Evolutionary conservation across 257 asterid genomes (phyloP).

Genomic region (Solanum neorickii): DNA sequence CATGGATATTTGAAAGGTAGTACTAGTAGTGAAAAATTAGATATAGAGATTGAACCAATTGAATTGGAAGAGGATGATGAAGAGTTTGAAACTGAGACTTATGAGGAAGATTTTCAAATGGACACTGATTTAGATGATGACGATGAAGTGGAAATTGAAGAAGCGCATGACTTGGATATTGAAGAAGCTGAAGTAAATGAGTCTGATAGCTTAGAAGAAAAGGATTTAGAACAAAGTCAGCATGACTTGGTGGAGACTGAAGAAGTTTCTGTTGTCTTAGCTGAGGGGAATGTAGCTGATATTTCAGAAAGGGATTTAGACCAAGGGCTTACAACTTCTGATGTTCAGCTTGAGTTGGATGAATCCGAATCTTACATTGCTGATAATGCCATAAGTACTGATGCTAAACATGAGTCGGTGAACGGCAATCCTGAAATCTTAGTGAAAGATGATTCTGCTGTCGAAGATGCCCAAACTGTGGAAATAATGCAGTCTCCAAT

Average conservation of each 20-base stretch:
- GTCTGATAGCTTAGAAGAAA: background rate
- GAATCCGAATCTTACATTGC: background rate
- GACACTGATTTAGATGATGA: conserved; percentile 13
- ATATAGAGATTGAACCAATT: conserved; percentile 5
- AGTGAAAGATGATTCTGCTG: background rate
- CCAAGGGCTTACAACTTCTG: background rate
- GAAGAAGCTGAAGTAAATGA: conserved; percentile 1
- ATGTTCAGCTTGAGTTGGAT: conserved; percentile 5
- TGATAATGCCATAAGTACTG: background rate
- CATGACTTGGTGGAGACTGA: background rate
- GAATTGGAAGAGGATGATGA: conserved; percentile 27
- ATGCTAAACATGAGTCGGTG: background rate
- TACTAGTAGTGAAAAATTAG: background rate
- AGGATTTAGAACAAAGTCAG: background rate
- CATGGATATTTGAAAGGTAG: background rate
- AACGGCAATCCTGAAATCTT: conserved; percentile 5
- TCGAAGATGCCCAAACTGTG: background rate
- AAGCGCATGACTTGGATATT: background rate
- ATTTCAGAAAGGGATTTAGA: background rate
- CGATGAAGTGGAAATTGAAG: conserved; percentile 10
- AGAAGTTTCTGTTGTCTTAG: background rate
- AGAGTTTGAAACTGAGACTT: background rate
- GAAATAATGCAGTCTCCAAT: background rate
- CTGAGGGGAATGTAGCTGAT: conserved; percentile 1
- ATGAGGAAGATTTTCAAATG: conserved; percentile 15